These are phyloP conservation scores for Clitopilus hobsonii DNA, from an alignment of 768 basidiomycete genomes.

Conservation along the genomic window DNA sequence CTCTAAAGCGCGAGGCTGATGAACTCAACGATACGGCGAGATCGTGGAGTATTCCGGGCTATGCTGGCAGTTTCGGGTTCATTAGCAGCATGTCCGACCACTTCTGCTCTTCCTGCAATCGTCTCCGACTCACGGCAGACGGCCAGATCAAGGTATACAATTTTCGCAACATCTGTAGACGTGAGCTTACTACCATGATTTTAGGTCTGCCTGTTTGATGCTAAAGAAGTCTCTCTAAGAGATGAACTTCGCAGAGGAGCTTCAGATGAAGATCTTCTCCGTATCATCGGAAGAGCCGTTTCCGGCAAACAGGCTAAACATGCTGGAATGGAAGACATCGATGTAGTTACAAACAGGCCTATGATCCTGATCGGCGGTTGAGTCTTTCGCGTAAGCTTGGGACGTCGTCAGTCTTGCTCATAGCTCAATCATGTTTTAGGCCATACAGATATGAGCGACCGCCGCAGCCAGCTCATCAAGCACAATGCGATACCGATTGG, in stretches of 20 bases:
- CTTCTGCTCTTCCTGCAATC: conserved; percentile 82
- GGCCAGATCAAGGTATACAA: conserved; percentile 75
- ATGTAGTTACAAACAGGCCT: conserved; percentile 72
- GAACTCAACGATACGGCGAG: conserved; percentile 78
- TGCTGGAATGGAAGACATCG: conserved; percentile 78
- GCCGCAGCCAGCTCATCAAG: neutral
- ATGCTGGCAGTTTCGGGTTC: conserved; percentile 72
- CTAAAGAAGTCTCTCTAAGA: conserved; percentile 77
- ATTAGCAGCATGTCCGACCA: conserved; percentile 95
- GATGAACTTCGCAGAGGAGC: conserved; percentile 66
- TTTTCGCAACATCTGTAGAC: neutral
- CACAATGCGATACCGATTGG: neutral
- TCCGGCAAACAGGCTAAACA: conserved; percentile 75
- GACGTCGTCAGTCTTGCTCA: neutral
- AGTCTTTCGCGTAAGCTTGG: conserved; percentile 32
- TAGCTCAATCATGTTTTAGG: neutral
- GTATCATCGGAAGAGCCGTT: conserved; percentile 61
- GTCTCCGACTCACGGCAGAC: conserved; percentile 83
- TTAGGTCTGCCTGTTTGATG: conserved; percentile 85
- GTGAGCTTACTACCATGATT: neutral
- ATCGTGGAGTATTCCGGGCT: conserved; percentile 70
- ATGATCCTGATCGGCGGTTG: conserved; percentile 96
- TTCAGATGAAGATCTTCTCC: conserved; percentile 57
- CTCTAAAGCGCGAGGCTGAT: conserved; percentile 54
- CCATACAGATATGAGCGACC: neutral